Base-by-base conservation (phyloP, 495 filamentous ascomycete genomes). In the Tuber indicum region DNA sequence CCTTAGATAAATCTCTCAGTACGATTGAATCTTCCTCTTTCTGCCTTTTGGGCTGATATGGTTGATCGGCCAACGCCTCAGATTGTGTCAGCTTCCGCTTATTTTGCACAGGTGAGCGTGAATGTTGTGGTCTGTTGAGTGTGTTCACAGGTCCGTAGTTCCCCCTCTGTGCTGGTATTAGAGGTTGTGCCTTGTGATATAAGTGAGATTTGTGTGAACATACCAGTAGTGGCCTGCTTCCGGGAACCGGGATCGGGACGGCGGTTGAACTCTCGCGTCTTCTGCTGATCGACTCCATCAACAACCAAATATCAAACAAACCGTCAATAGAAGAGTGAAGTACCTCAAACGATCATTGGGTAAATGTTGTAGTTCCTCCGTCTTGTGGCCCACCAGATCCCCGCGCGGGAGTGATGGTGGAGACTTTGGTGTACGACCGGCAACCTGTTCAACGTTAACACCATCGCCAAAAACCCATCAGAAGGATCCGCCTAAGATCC, bases 371-470 rank as follows among this genome's bases (percentile, higher is more conserved):
- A 66, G 26, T 12, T 66, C 58, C 26, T 66, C 58, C 58, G 6
- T 5, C 26, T 36, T 36, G 58, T 66, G 26, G 58, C 6, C 26
- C n/a, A 7, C 17, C 26, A 17, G 58, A 36, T 66, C 58, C 6
- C 14, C 14, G 32, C 26, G 58, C 14, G 58, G 58, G 26, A 66
- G 58, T 66, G 58, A 66, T 32, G 58, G 58, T 36, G 58, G 58
- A 66, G 12, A 14, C 14, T 66, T 66, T 36, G 58, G 58, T 17
- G 14, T 36, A 66, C 14, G 58, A 19, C 26, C 4, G 26, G 26
- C 58, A 66, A 66, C 58, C 58, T 66, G 58, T 36, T 66, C 58
- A 32, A 66, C 58, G 58, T 66, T 66, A 66, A 36, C 26, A 66
- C 58, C 17, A 66, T 66, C 26, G 58, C 58, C 58, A 8, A 19